Evolutionary conservation across 306 rosid genomes (phyloP), one percentile per base, ranked within the genome.

Genomic region (Cucumis cinereus): DNA sequence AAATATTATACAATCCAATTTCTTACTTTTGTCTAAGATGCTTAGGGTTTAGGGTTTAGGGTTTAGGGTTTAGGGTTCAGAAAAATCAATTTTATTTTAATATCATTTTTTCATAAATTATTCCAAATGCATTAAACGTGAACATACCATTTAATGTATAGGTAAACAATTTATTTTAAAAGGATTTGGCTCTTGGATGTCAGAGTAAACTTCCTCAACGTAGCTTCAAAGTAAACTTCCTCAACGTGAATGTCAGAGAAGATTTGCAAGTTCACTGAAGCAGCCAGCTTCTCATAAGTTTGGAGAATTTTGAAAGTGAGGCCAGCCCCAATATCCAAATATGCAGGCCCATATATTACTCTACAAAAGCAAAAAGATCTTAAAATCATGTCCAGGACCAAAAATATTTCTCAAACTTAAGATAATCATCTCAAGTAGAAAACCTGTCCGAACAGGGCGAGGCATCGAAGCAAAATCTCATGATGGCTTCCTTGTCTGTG

Each of bases 301-400:
- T 91, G 97, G 83, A 98, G 99, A 77, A 95, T 92, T 85, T 78
- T 92, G 84, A 92, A 92, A 45, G 90, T 81, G 74, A 89, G 82
- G 30, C 98, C 96, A 79, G 92, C 92, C 83, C 97, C 97, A 71
- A 95, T 88, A 79, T 92, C 96, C 85, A 95, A 78, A 84, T 83
- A 85, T 77, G 98, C 85, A 77, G 96, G 99, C 83, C 90, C 99
- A 70, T 92, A 92, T 41, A 66, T 88, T 70, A 83, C 80, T 84
- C 99, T 95, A 89, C 77, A 84, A 40, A 66, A 76, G 82, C 73
- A 77, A 0, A 56, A 38, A 13, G 40, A 76, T 40, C 64, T 59
- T 59, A 43, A 9, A 22, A 57, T 20, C 11, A 59, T 76, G 22
- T 24, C 17, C 23, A 57, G 19, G 35, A 8, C n/a, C 56, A 40